Conservation (phyloP, 129 eudicot genomes). For the Ambrosia trifida region DNA sequence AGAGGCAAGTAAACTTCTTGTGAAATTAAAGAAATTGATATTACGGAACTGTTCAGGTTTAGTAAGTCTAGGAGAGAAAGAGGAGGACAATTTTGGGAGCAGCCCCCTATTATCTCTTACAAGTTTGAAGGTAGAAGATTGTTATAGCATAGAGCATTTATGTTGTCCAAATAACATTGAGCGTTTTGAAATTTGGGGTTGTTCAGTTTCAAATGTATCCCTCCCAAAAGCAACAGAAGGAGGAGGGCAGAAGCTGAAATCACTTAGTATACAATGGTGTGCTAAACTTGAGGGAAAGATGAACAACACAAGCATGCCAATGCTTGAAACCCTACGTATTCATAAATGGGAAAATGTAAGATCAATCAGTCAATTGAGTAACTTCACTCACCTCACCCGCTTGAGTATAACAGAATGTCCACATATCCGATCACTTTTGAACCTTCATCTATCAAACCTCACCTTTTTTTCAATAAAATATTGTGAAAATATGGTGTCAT, state of each 20-base stretch:
- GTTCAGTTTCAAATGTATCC: slow-evolving; percentile 3
- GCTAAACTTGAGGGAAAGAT: neutral
- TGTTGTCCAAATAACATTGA: slow-evolving; percentile 2
- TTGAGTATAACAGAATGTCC: neutral
- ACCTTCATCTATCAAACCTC: neutral
- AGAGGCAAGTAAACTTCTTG: neutral
- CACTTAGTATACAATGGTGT: neutral
- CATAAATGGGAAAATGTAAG: neutral
- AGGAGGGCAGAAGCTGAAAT: slow-evolving; percentile 14
- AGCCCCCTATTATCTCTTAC: neutral
- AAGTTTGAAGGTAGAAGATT: no score
- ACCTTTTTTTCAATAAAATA: no score
- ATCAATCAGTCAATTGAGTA: neutral
- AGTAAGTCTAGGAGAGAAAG: slow-evolving; percentile 15
- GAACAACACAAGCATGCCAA: neutral
- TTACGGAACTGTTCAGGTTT: neutral
- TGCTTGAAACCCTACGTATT: neutral
- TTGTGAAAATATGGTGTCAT: no score
- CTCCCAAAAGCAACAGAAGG: neutral
- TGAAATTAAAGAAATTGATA: neutral
- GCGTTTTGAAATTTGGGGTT: fast-evolving
- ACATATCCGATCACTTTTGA: neutral
- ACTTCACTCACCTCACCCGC: neutral
- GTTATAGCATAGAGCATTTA: neutral
- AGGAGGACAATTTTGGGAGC: neutral